Evolutionary conservation across 495 filamentous ascomycete genomes (phyloP).

Genomic region (Penicillium antarcticum): DNA sequence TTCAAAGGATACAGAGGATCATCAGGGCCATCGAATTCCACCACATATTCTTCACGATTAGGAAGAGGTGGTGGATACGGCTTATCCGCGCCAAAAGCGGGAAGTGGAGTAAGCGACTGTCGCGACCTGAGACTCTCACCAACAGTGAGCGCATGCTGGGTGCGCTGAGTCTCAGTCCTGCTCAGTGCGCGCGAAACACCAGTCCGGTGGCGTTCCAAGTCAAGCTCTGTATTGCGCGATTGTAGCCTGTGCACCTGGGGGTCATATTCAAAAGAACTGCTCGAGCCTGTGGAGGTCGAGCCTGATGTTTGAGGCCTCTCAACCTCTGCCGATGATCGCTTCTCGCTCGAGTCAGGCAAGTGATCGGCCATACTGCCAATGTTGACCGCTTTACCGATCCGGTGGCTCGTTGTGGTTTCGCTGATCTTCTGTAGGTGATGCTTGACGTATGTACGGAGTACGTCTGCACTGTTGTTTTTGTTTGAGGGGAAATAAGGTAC

Average conservation of each 20-base stretch:
- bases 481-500: too few species aligned
- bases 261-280: slow-evolving; percentile 30
- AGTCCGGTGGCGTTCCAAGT: slow-evolving; percentile 61
- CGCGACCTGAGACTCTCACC: slow-evolving; percentile 33
- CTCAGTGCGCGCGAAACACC: slow-evolving; percentile 56
- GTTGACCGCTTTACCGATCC: slow-evolving; percentile 2
- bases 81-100: slow-evolving; percentile 64
- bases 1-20: slow-evolving; percentile 80
- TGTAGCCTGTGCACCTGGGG: slow-evolving; percentile 27
- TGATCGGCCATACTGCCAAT: slow-evolving; percentile 2
- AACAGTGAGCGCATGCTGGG: slow-evolving; percentile 36
- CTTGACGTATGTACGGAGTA: not conserved
- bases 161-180: slow-evolving; percentile 58
- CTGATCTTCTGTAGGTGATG: not conserved
- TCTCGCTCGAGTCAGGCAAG: slow-evolving; percentile 9
- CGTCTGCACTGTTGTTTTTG: too few species aligned
- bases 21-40: slow-evolving; percentile 73
- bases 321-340: slow-evolving; percentile 8
- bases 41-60: slow-evolving; percentile 70
- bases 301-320: slow-evolving; percentile 20
- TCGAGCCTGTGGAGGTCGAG: slow-evolving; percentile 22
- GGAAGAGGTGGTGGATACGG: slow-evolving; percentile 72
- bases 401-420: not conserved
- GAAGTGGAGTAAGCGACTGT: slow-evolving; percentile 44
- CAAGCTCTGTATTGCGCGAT: slow-evolving; percentile 56